These are phyloP conservation scores for Hibiscus tridactylites DNA, from an alignment of 345 rosid species.

Conservation along the genomic window DNA sequence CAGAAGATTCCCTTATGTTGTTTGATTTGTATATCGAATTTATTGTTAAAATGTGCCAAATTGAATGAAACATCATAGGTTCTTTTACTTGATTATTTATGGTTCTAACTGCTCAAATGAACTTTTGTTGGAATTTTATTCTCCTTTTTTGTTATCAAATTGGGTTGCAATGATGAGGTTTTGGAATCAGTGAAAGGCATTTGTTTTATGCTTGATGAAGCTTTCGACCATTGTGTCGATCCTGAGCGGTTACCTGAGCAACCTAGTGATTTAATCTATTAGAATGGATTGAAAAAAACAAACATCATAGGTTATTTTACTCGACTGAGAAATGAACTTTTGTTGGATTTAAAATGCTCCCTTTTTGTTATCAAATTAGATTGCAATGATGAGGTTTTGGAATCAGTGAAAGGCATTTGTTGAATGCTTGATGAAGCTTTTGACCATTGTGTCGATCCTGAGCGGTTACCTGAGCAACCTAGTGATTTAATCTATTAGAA, in stretches of 20 bases:
- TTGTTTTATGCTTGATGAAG: no score
- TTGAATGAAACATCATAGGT: background rate
- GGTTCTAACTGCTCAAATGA: no score
- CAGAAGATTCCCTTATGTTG: background rate
- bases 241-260: no score
- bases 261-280: background rate
- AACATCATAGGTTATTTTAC: background rate
- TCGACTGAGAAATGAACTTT: background rate
- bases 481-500: no score
- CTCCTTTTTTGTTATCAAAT: no score
- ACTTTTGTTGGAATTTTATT: no score
- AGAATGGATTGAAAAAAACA: background rate
- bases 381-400: slow-evolving; percentile 42
- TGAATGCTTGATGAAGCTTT: background rate
- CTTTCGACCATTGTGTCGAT: no score
- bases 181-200: no score
- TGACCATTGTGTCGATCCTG: slow-evolving; percentile 22
- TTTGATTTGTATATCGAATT: background rate
- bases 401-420: slow-evolving; percentile 10
- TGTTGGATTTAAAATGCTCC: background rate
- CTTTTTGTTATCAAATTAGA: background rate
- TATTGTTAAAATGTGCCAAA: background rate
- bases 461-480: no score
- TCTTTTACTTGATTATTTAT: no score
- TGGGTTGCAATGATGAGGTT: no score